Percentiles rank a stretch among this genome's conserved stretches.
Evolutionary conservation across 2,329 filamentous ascomycete genomes (phyloP).

Genomic region (Cordyceps fumosorosea): DNA sequence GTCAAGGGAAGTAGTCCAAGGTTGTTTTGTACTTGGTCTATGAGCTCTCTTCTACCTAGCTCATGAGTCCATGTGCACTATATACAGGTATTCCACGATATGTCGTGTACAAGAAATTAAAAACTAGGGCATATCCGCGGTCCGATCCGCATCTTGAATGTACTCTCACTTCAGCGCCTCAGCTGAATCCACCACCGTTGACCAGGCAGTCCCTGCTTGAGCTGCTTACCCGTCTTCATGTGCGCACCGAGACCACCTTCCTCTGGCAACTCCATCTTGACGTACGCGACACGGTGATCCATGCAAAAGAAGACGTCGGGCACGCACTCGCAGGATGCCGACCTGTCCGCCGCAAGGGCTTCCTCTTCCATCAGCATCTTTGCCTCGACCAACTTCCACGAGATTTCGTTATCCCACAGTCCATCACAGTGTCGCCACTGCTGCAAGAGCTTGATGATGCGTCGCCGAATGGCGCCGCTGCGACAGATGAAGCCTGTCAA

Average conservation of each 20-base stretch:
- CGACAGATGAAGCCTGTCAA: conserved; percentile 9
- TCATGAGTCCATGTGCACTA: too few species aligned
- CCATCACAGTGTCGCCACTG: not conserved
- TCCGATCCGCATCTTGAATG: too few species aligned
- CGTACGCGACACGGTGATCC: conserved; percentile 1
- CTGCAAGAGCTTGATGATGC: not conserved
- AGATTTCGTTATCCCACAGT: not conserved
- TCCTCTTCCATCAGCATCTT: conserved; percentile 7
- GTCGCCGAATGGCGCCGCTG: not conserved
- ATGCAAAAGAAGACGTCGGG: conserved; percentile 5
- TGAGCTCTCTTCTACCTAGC: too few species aligned
- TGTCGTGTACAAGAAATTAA: too few species aligned
- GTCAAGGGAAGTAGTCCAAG: not conserved
- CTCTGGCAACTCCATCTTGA: not conserved
- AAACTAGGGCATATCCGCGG: too few species aligned
- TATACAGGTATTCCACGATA: too few species aligned
- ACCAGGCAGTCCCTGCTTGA: not conserved
- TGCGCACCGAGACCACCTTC: not conserved
- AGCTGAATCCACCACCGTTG: not conserved
- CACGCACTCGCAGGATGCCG: not conserved
- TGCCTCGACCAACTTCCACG: conserved; percentile 2
- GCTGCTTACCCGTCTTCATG: conserved; percentile 1
- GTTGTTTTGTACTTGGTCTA: too few species aligned
- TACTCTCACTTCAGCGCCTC: not conserved
- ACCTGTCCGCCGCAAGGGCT: not conserved